Evolutionary conservation across 441 rosid species (phyloP), one percentile per base, ranked within the genome.

Genomic region (Euphorbia celastroides): DNA sequence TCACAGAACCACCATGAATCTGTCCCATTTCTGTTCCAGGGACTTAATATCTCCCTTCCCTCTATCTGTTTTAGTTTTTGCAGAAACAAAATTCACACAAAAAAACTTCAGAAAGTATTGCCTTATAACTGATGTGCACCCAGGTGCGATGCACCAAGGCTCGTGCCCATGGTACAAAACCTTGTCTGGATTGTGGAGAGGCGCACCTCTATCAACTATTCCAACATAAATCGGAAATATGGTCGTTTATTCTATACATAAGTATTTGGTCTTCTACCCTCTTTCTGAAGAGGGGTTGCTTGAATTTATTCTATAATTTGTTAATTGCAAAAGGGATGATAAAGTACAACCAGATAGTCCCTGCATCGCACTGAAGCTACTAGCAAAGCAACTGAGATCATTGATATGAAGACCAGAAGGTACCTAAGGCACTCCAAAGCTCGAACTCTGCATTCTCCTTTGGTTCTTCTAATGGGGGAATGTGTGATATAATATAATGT

Each of bases 361-460:
- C 16, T 42, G 2, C 23, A 22, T 50, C 25, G 9, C 19, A 34
- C 16, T 23, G 54, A 19, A 14, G 2, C 25, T 23, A 16, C 8
- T 58, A 36, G 32, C 20, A 42, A 69, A 28, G 27, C 19, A 60
- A 26, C 54, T 56, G 9, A 13, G 2, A 7, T 20, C 7, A 8
- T 26, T 14, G 38, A 28, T 1, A 54, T 51, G 0, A 54, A 32
- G 56, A 50, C 50, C 31, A 54, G 41, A 66, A 75, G 72, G 52
- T 25, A 91, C 99, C 99, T 84, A 84, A 80, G 31, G 75, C 80
- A 77, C 92, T 83, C 99, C 99, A 93, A 88, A 89, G 87, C 77
- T 86, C 93, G 56, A 66, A 11, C 22, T 81, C 69, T 61, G 87
- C 74, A 30, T 72, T 78, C 64, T 75, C 86, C 64, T 77, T 77